Base-by-base conservation (phyloP, 805 yeast species). In the Myxozyma lipomycoides region DNA sequence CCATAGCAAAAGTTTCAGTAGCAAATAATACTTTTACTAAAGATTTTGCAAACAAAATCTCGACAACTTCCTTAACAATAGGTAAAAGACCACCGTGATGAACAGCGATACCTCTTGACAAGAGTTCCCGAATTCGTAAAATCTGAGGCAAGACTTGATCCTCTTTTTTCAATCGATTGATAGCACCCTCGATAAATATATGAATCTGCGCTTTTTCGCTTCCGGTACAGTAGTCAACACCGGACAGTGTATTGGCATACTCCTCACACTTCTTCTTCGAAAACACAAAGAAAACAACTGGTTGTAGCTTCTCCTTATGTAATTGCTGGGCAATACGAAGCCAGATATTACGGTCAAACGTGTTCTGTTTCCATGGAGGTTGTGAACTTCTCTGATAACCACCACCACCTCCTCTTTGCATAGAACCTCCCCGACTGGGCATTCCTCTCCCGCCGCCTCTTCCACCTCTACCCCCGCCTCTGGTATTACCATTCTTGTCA, bases 1-100 rank as follows among this genome's bases (percentile, higher is more conserved):
- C 98, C 98, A 93, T 93, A 4, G 98, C 98, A 74, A 93, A 91
- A 0, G 98, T 93, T 68, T 93, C 98, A 0, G 98, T 93, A 0
- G 98, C 98, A 72, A 93, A 93, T 46, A 93, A 71, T 1, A 91
- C 93, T 67, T 89, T 90, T 40, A 93, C 86, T 45, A 91, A 73
- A 0, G 95, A 83, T 60, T 80, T 83, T 0, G 97, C 82, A 70
- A 93, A 93, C 43, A 93, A 70, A 49, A 93, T 90, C 68, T 93
- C 98, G 57, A 90, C 90, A 41, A 88, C 81, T 64, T 90, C 98
- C 63, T 90, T 90, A 24, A 90, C 95, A 36, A 90, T 90, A 0
- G 98, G 98, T 50, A 90, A 70, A 52, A 90, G 70, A 0, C 98
- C 98, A 64, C 96, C 95, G 68, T 90, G 97, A 65, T 90, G 98